Base-by-base conservation (phyloP, 1,284 basidiomycete species). In the Kwoniella shivajii region DNA sequence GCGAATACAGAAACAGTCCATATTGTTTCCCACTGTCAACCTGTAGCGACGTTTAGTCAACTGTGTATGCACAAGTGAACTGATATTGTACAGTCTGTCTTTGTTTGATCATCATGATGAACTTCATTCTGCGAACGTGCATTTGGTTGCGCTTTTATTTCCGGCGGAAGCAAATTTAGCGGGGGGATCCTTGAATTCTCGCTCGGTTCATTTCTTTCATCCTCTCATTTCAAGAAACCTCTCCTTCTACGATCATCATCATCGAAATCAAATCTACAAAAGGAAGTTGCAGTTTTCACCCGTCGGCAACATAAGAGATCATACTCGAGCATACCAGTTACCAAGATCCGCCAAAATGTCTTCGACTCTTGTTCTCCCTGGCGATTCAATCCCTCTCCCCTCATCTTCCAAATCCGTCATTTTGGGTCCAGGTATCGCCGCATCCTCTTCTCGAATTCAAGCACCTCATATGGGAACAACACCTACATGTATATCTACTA, bases 311-410 rank as follows among this genome's bases (percentile, higher is more conserved):
- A n/a, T n/a, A n/a, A n/a, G n/a, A n/a, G n/a, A n/a, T n/a, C n/a
- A n/a, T n/a, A n/a, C n/a, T n/a, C n/a, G n/a, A n/a, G n/a, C 14
- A 27, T 26, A 24, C 34, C 18, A 27, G 11, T 5, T 16, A 27
- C 38, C 1, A 39, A 39, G 1, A 14, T 29, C 24, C 24, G 18
- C 26, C 18, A 49, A 34, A 13, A 57, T 61, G 59, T 36, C 55
- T 30, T 61, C 63, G 34, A 62, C 68, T 1, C 54, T 78, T 26
- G 68, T 79, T 26, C 69, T 79, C 14, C 78, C 77, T 6, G 77
- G 77, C 6, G 72, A 75, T 43, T 30, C 52, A 6, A 65, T 78
- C 50, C 65, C 67, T 6, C 48, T 74, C 26, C 54, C 65, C 7
- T 59, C 68, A 3, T 61, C 69, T 14, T 69, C 68, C 3, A 60